These are phyloP conservation scores for Aspergillus uvarum DNA, from an alignment of 2,329 filamentous ascomycete genomes.

Conservation along the genomic window DNA sequence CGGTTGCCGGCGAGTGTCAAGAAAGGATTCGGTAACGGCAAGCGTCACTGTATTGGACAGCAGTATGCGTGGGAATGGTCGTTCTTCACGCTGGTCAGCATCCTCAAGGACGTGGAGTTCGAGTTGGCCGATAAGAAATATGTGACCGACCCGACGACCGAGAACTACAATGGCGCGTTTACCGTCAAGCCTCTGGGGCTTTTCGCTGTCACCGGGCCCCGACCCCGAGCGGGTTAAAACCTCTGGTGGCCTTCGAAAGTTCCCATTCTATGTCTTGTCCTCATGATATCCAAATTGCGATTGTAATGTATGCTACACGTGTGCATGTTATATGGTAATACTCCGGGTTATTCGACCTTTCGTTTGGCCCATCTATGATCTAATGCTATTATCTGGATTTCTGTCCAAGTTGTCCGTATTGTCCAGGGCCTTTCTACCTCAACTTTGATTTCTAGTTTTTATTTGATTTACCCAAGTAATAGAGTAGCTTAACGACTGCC, in stretches of 20 bases:
- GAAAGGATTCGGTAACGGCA: constrained; percentile 73
- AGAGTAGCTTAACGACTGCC: too few species aligned
- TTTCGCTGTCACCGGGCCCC: constrained; percentile 18
- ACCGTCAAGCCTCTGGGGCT: constrained; percentile 53
- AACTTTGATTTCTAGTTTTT: too few species aligned
- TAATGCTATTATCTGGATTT: background rate
- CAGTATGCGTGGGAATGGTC: constrained; percentile 74
- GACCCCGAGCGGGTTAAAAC: background rate
- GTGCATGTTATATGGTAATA: background rate
- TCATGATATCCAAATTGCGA: constrained; percentile 8
- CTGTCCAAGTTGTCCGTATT: background rate
- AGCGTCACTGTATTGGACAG: constrained; percentile 68
- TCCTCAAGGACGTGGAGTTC: constrained; percentile 71
- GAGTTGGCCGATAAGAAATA: constrained; percentile 57
- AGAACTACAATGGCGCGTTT: constrained; percentile 52
- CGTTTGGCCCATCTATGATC: background rate
- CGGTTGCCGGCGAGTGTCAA: constrained; percentile 62
- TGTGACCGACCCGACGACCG: constrained; percentile 30
- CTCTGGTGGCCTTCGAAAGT: background rate
- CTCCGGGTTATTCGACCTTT: background rate
- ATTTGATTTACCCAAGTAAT: too few species aligned
- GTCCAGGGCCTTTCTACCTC: too few species aligned
- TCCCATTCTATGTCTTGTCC: background rate
- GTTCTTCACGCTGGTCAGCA: constrained; percentile 58
- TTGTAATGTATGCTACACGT: background rate